Evolutionary conservation across 2,329 filamentous ascomycete species (phyloP).

Genomic region (Mycosphaerella sp.): DNA sequence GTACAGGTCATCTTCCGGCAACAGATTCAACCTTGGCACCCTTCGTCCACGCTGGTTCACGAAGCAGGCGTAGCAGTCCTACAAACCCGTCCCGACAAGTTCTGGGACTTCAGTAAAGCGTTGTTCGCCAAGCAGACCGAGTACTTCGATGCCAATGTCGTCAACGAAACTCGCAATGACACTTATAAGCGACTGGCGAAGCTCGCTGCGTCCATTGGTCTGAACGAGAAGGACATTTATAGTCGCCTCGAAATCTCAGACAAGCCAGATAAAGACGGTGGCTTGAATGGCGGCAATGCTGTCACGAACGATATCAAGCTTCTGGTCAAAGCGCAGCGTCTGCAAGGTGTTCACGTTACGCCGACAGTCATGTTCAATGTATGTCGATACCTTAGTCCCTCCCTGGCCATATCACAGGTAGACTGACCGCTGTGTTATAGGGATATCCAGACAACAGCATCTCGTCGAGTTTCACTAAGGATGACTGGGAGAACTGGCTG

Average conservation of each 20-base stretch:
- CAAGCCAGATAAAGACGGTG: constrained; percentile 59
- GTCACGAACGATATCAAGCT: constrained; percentile 78
- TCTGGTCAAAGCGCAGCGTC: constrained; percentile 49
- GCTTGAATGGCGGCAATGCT: constrained; percentile 70
- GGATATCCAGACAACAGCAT: constrained; percentile 72
- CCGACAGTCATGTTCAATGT: constrained; percentile 84
- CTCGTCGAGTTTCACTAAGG: constrained; percentile 67
- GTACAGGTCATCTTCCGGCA: constrained; percentile 80
- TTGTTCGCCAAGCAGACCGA: constrained; percentile 64
- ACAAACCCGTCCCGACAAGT: constrained; percentile 58
- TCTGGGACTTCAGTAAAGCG: constrained; percentile 70
- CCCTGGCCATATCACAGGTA: not conserved
- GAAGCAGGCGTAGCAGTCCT: constrained; percentile 81
- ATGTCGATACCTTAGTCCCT: not conserved
- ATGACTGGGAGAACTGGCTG: constrained; percentile 84
- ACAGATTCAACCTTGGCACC: constrained; percentile 65
- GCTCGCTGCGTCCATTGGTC: constrained; percentile 62
- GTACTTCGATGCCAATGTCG: constrained; percentile 80
- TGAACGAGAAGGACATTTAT: constrained; percentile 66
- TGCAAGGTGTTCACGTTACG: constrained; percentile 81
- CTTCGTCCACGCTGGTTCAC: constrained; percentile 62
- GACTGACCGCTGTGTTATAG: constrained; percentile 25
- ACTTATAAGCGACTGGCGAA: constrained; percentile 75
- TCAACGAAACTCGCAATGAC: constrained; percentile 74
- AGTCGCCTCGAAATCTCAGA: constrained; percentile 62